Base-by-base conservation (phyloP, 208 protist genomes). In the Leishmania aethiopica region DNA sequence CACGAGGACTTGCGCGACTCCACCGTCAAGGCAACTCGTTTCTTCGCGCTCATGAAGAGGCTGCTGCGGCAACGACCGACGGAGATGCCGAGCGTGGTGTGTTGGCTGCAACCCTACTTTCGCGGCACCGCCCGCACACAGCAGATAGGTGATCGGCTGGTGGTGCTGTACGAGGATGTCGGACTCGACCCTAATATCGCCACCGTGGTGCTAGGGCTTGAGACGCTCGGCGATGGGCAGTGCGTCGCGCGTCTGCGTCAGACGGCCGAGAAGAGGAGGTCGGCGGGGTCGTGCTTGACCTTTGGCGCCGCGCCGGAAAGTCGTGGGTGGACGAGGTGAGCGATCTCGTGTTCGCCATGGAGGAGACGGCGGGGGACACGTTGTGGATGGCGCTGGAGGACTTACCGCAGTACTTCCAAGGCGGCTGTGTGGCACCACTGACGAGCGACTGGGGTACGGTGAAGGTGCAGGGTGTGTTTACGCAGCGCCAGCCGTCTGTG, bases 371-470 rank as follows among this genome's bases (percentile, higher is more conserved):
- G 51, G 72, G 45, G 37, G 59, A 72, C 2, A 66, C 73, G 40
- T 75, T 92, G 64, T 96, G 91, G 90, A 96, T 96, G 93, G 89
- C 85, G 53, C 82, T 83, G 51, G 74, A 83, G 45, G 88, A 93
- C 74, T 69, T 93, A 25, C 74, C 90, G 35, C 76, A 90, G 77
- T 95, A 89, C 83, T 96, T 96, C 66, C 82, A 88, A 74, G 82
- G 83, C 35, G 93, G 91, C 71, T 86, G 75, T 60, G 73, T 91
- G n/a, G 70, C 84, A 25, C 93, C 87, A 76, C 75, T 83, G 66
- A 53, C 85, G 45, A 11, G 3, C 1, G 78, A 70, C 49, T 77
- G 77, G 51, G 77, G 75, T 28, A 81, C 84, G 47, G 79, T 92
- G 77, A 84, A 91, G n/a, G 79, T 88, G 51, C 79, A 79, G 51